These are phyloP conservation scores for Agapanthus africanus DNA, from an alignment of 106 monocot species.

Conservation along the genomic window DNA sequence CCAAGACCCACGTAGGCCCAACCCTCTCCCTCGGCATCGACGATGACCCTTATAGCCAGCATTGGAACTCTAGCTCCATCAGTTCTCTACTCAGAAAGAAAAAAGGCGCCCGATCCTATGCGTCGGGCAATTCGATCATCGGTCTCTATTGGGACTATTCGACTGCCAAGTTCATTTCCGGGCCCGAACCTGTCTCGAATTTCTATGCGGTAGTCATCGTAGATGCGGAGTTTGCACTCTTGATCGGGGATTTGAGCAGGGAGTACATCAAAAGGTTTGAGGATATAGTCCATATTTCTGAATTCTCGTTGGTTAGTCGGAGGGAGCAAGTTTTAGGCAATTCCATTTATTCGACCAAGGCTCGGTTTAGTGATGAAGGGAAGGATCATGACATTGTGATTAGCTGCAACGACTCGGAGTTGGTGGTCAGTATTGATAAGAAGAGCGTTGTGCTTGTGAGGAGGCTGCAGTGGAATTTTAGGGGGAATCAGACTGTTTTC, in stretches of 20 bases:
- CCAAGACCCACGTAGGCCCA: constrained; percentile 27
- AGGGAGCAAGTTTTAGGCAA: constrained; percentile 28
- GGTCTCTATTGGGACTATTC: constrained; percentile 52
- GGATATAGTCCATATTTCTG: not conserved
- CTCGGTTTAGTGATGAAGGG: constrained; percentile 25
- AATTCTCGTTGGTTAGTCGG: constrained; percentile 23
- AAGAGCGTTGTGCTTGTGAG: constrained; percentile 59
- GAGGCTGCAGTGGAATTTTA: constrained; percentile 57
- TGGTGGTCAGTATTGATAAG: constrained; percentile 58
- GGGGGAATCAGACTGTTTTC: constrained; percentile 70
- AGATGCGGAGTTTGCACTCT: constrained; percentile 29
- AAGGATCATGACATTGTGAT: constrained; percentile 47
- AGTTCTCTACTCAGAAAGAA: constrained; percentile 11
- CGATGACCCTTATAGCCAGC: constrained; percentile 5
- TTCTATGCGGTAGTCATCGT: constrained; percentile 39
- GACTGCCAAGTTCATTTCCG: constrained; percentile 19
- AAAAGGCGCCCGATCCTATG: constrained; percentile 28
- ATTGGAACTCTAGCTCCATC: not conserved
- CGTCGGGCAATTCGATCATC: constrained; percentile 11
- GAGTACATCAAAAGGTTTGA: constrained; percentile 9
- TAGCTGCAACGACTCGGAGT: constrained; percentile 36
- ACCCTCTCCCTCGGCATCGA: constrained; percentile 48
- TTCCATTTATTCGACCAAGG: constrained; percentile 22
- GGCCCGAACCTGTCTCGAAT: constrained; percentile 36
- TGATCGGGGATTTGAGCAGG: constrained; percentile 25